These are phyloP conservation scores for Grigorovia yakushimaensis DNA, from an alignment of 805 yeast species.

Conservation along the genomic window DNA sequence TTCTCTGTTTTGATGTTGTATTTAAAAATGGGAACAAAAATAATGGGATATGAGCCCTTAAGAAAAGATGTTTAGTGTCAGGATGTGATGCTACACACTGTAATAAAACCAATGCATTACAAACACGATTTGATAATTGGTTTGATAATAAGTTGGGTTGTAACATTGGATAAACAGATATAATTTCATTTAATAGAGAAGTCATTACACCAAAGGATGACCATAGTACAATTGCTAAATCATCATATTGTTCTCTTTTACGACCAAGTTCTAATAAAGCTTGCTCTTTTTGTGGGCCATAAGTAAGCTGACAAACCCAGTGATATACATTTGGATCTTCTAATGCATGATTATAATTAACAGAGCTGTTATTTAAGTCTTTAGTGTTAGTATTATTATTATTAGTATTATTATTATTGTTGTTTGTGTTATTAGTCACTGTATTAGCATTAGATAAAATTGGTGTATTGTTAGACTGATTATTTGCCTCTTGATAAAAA, in stretches of 20 bases:
- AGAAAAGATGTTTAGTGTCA: constrained; percentile 75
- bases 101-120: constrained; percentile 86
- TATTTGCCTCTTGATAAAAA: background rate
- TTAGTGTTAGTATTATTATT: constrained; percentile 7
- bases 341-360: constrained; percentile 32
- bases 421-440: background rate
- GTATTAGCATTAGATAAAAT: no score
- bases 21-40: constrained; percentile 89
- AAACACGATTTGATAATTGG: constrained; percentile 83
- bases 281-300: constrained; percentile 86
- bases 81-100: constrained; percentile 96
- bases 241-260: constrained; percentile 90
- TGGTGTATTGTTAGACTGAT: background rate
- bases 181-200: constrained; percentile 77
- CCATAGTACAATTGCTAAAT: constrained; percentile 88
- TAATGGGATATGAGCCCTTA: constrained; percentile 85
- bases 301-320: constrained; percentile 83
- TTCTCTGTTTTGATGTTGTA: constrained; percentile 82
- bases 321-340: constrained; percentile 78
- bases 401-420: constrained; percentile 9
- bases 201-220: constrained; percentile 96
- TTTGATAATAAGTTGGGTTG: constrained; percentile 82
- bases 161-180: constrained; percentile 79
- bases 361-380: background rate
- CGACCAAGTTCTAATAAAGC: constrained; percentile 88